Percentiles rank a stretch among this genome's conserved stretches.
Evolutionary conservation across 176 grass and related monocot genomes (phyloP).

Genomic region (Elaeis guineensis): DNA sequence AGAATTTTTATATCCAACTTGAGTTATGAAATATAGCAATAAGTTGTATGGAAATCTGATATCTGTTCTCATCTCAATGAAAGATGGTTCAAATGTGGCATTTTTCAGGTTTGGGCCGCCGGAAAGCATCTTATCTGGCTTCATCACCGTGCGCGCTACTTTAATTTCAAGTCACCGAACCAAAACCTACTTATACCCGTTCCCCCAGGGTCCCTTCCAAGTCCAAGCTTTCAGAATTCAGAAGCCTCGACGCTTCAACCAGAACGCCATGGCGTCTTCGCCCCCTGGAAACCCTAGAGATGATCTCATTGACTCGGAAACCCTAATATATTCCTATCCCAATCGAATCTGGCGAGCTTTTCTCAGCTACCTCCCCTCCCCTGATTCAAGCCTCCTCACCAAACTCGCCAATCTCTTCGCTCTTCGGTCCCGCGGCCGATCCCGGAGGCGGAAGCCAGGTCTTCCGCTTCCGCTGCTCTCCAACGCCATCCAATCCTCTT

Average conservation of each 20-base stretch:
- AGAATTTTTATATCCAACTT: too few relatives aligned
- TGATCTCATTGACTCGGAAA: not conserved
- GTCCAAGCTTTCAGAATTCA: too few relatives aligned
- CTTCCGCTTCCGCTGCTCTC: conserved; percentile 12
- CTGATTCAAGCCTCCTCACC: not conserved
- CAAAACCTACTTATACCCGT: too few relatives aligned
- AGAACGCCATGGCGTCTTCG: conserved; percentile 2
- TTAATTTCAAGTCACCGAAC: too few relatives aligned
- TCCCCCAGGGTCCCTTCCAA: too few relatives aligned
- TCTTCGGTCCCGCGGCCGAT: not conserved
- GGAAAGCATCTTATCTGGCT: too few relatives aligned
- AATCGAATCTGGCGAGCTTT: conserved; percentile 9
- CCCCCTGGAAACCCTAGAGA: not conserved
- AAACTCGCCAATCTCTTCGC: not conserved
- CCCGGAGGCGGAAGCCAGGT: not conserved
- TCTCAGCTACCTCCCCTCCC: not conserved
- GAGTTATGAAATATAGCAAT: too few relatives aligned
- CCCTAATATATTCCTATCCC: not conserved
- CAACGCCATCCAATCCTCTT: not conserved
- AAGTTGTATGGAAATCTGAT: too few relatives aligned
- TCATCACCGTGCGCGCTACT: too few relatives aligned
- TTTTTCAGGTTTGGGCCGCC: too few relatives aligned
- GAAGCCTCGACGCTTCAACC: not conserved
- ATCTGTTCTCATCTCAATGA: too few relatives aligned
- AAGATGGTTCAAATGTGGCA: too few relatives aligned